Base-by-base conservation (phyloP, 352 stramenopile species). In the Pythium dissotocum region DNA sequence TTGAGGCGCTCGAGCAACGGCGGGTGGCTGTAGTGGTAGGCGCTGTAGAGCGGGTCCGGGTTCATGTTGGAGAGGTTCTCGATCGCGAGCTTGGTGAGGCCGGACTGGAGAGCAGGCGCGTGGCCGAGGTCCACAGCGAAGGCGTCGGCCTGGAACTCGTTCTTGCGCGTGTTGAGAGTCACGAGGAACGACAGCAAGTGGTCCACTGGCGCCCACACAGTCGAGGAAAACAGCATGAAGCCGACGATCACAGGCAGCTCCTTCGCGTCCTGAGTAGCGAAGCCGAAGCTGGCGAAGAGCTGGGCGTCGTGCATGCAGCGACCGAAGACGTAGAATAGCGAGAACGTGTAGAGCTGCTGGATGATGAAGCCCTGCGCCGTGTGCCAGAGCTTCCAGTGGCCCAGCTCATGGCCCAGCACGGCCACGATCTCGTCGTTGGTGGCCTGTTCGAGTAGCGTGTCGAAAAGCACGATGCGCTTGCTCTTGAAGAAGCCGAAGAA, bases 11-110 rank as follows among this genome's bases (percentile, higher is more conserved):
- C 95, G 4, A 99, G 86, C 36, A 99, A 80, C 46, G 97, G 95
- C 36, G 97, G 97, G 77, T 99, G 97, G 70, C 84, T 98, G 82
- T 99, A 99, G 83, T 99, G 97, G 74, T 99, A 99, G 13, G 88
- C 92, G 36, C 87, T 97, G 81, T 98, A 99, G 69, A 95, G 88
- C 61, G 58, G 68, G 79, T 99, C 97, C 42, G 94, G 91, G 73
- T 97, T 98, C 93, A 99, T 98, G 72, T 98, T 98, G 70, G 88
- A 89, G 28, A 99, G 78, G 75, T 99, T 99, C 75, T 99, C 96
- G 61, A 99, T 87, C 75, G 94, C 89, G 54, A 99, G 97, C 83
- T 99, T 99, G 52, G 92, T 96, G 42, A 99, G 87, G 6, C 96
- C 97, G 35, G 85, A 95, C 76, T 98, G 93, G 35, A 99, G 82